Evolutionary conservation across 345 rosid genomes (phyloP), one percentile per base, ranked within the genome.

Genomic region (Luvunga scandens): DNA sequence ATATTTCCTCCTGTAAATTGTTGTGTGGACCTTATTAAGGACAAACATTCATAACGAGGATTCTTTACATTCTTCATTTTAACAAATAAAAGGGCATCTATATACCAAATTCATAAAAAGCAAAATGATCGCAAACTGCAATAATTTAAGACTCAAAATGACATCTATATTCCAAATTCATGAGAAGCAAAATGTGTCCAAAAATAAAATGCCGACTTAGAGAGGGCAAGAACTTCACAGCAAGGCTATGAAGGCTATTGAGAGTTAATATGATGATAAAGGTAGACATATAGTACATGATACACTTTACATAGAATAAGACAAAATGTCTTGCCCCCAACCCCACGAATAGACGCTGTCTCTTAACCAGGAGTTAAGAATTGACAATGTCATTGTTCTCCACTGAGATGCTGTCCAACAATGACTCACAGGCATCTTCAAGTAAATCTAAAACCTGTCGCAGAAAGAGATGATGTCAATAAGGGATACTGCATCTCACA

Each of bases 381-480:
- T 61, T 72, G 5, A 7, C 24, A 39, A 82, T 76, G 66, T 71
- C 42, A 28, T 73, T 77, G 72, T 85, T 85, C 81, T 82, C 87
- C 0, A 88, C 86, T 82, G 84, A 66, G 71, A 95, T 86, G 85
- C 87, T 89, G 82, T 95, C 97, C 83, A 95, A 77, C 91, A 93
- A 80, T 18, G 98, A 93, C 78, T 87, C 94, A 67, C 98, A 95
- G 9, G 96, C 97, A 88, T 95, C 99, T 83, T 91, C 97, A 77
- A 93, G 98, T 79, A 93, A 67, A 82, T 95, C 93, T 80, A 95
- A 75, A 66, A 93, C 99, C 98, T 95, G 86, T 28, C 30, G 64
- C 76, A 50, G 14, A 22, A 57, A 64, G 24, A 72, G 50, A 82
- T 21, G 50, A 18, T 13, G 21, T 68, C 56, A 71, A 73, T 21